A percentile compares a stretch with the other conserved stretches of the same genome.
These are phyloP conservation scores for Arabidopsis lyrata DNA, from an alignment of 441 rosid genomes.

Conservation along the genomic window DNA sequence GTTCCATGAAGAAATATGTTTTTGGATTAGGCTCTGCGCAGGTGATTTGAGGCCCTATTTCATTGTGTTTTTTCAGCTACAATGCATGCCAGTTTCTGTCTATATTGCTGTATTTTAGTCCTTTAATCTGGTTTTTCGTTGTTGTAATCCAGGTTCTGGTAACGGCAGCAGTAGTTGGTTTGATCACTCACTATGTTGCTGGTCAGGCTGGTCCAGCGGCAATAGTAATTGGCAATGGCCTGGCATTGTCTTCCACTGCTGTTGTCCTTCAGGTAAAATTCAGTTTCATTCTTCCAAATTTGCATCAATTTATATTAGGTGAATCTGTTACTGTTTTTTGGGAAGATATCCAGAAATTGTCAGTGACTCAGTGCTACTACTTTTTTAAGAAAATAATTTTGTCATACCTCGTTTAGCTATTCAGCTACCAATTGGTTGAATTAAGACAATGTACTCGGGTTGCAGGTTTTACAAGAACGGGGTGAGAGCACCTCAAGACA, in stretches of 20 bases:
- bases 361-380: background rate
- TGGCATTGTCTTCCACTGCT: constrained; percentile 97
- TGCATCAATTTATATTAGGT: background rate
- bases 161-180: constrained; percentile 88
- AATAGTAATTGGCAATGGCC: constrained; percentile 95
- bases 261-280: constrained; percentile 91
- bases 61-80: constrained; percentile 12
- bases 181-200: constrained; percentile 77
- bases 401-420: background rate
- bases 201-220: constrained; percentile 94
- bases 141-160: constrained; percentile 78
- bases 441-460: constrained; percentile 16
- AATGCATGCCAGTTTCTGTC: constrained; percentile 14
- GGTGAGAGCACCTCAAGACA: constrained; percentile 99
- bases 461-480: constrained; percentile 97
- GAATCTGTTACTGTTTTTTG: constrained; percentile 15
- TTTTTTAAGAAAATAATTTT: background rate
- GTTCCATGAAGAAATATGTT: constrained; percentile 98
- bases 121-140: constrained; percentile 34
- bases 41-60: constrained; percentile 53
- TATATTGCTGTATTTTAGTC: constrained; percentile 26
- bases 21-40: constrained; percentile 97
- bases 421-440: constrained; percentile 23
- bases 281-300: constrained; percentile 12
- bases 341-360: background rate